Percentiles rank a stretch among this genome's conserved stretches.
Conservation (phyloP, 345 rosid genomes). For the Garcia nutans region DNA sequence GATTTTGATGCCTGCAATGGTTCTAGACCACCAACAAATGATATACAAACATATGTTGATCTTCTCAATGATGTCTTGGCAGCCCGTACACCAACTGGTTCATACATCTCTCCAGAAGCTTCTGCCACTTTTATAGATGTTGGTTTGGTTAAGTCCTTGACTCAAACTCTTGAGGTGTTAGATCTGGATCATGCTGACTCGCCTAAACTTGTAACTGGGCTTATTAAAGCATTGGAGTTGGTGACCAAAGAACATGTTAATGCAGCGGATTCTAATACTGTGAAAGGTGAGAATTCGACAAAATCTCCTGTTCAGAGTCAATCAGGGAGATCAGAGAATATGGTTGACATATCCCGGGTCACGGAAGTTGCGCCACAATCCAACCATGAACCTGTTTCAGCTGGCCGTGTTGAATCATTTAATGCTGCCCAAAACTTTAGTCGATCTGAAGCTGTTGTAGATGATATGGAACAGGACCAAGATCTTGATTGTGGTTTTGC, state of each 20-base stretch:
- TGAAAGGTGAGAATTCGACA: constrained; percentile 60
- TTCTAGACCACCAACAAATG: constrained; percentile 54
- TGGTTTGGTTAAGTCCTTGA: constrained; percentile 76
- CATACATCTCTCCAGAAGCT: constrained; percentile 81
- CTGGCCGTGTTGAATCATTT: constrained; percentile 51
- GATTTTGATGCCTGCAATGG: constrained; percentile 63
- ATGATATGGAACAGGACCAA: constrained; percentile 95
- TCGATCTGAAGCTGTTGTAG: constrained; percentile 79
- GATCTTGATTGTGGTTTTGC: constrained; percentile 79
- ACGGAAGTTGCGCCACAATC: constrained; percentile 56
- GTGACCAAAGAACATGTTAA: constrained; percentile 90
- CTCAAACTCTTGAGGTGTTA: constrained; percentile 75
- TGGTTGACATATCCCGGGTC: constrained; percentile 52
- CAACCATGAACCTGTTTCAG: constrained; percentile 53
- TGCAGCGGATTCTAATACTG: constrained; percentile 50
- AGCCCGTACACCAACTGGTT: constrained; percentile 82
- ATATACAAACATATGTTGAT: constrained; percentile 69
- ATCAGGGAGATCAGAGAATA: constrained; percentile 52
- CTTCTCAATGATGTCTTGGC: constrained; percentile 81
- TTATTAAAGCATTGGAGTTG: constrained; percentile 82
- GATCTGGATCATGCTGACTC: constrained; percentile 88
- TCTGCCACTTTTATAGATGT: constrained; percentile 83
- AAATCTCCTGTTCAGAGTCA: constrained; percentile 51
- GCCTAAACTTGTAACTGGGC: constrained; percentile 77
- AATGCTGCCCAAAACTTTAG: constrained; percentile 54